Base-by-base conservation (phyloP, 495 filamentous ascomycete species). In the Neurospora hispaniola region DNA sequence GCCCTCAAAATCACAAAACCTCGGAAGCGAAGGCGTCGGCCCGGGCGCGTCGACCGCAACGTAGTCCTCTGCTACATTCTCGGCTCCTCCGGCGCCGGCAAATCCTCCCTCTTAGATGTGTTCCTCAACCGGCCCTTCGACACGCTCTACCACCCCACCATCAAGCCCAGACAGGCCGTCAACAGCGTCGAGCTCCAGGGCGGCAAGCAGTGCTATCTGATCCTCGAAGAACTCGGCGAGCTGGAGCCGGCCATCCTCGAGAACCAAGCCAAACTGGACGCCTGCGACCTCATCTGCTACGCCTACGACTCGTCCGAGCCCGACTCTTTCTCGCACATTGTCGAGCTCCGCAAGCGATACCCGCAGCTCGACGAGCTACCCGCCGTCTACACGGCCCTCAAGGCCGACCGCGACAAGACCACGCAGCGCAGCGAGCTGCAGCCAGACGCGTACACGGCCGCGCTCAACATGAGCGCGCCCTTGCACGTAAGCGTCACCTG, bases 61-160 rank as follows among this genome's bases (percentile, higher is more conserved):
- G 96, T 99, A n/a, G 92, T 99, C 66, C 88, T 96, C 66, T 97
- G 94, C 80, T 97, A 98, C 81, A 88, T 98, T n/a, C 79, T 98
- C 6, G 96, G 96, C 54, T 90, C 93, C 40, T 82, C 91, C 3
- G 90, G 90, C 4, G 91, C 92, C 6, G 95, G 95, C 20, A 98
- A 98, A 81, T 94, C 92, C 5, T 90, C 94, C 3, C 87, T 99
- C 31, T 87, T 99, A 23, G 92, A 96, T 78, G 91, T 93, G 7
- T 97, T 98, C 76, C 90, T 99, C 48, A 94, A 93, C 76, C 89
- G 94, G 12, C 91, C 93, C 14, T 97, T 98, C 79, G 90, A 89
- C 76, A 85, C 88, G 2, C 90, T 92, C n/a, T 97, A 98, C 78
- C 90, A 92, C 73, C 96, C 96, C 2, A 98, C 95, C 39, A 97